phyloP scores from a whole-genome alignment of 768 basidiomycete genomes.

The Auriscalpium microsporum region DNA sequence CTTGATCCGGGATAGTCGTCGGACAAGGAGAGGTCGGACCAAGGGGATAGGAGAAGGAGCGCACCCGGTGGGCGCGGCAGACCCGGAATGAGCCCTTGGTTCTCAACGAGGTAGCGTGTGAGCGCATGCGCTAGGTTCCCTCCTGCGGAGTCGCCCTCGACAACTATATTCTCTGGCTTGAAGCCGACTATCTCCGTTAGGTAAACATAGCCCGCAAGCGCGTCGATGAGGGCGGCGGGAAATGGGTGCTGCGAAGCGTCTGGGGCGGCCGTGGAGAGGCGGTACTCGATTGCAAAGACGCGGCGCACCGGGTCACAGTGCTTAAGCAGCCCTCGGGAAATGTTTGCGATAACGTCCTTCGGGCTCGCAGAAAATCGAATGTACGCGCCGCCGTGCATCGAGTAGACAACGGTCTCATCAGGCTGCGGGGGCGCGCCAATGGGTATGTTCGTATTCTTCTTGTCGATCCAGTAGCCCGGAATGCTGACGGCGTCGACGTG shows the following conservation, averaged over 20 bases:
- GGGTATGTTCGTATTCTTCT: background rate
- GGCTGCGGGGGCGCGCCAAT: background rate
- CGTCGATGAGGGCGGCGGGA: slow-evolving; percentile 9
- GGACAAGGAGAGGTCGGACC: slow-evolving; percentile 7
- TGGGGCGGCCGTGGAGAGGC: slow-evolving; percentile 4
- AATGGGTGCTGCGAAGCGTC: slow-evolving; percentile 2
- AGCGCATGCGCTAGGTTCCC: slow-evolving; percentile 13
- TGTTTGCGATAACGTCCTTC: background rate
- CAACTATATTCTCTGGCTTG: slow-evolving; percentile 7
- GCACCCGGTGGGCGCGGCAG: slow-evolving; percentile 3
- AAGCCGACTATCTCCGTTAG: slow-evolving; percentile 8
- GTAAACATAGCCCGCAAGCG: slow-evolving; percentile 7
- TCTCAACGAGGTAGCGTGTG: slow-evolving; percentile 10
- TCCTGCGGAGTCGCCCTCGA: slow-evolving; percentile 17
- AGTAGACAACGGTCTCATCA: slow-evolving; percentile 7
- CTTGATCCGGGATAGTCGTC: background rate
- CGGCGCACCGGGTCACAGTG: slow-evolving; percentile 3
- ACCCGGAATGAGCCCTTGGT: background rate
- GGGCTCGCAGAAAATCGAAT: slow-evolving; percentile 2
- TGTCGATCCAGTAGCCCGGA: slow-evolving; percentile 14
- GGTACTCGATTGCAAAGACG: slow-evolving; percentile 10
- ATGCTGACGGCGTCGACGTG: slow-evolving; percentile 10
- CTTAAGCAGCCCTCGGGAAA: background rate
- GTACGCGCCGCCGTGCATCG: slow-evolving; percentile 12
- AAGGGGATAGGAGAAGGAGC: slow-evolving; percentile 12